These are phyloP conservation scores for Glycyrrhiza uralensis DNA, from an alignment of 306 rosid species.

Conservation along the genomic window DNA sequence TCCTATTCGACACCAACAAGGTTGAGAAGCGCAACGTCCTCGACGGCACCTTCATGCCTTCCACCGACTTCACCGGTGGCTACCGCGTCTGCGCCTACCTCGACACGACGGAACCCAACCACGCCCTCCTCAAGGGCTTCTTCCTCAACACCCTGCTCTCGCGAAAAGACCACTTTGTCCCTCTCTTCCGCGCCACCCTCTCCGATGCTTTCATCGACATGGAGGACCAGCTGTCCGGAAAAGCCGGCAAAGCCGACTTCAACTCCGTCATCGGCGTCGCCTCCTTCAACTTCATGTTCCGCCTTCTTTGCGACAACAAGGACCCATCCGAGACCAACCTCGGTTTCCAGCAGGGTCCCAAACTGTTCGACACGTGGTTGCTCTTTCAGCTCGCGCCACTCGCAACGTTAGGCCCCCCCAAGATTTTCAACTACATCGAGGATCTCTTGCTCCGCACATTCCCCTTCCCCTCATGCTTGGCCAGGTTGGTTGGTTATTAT, in stretches of 20 bases:
- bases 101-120: slow-evolving; percentile 59
- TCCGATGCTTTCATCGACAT: slow-evolving; percentile 31
- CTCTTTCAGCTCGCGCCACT: slow-evolving; percentile 51
- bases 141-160: slow-evolving; percentile 33
- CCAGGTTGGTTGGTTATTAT: too few species aligned
- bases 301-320: slow-evolving; percentile 34
- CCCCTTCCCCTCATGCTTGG: slow-evolving; percentile 41
- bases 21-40: slow-evolving; percentile 60
- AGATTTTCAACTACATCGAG: slow-evolving; percentile 46
- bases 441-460: slow-evolving; percentile 50
- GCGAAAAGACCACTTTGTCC: slow-evolving; percentile 37
- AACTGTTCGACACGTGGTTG: slow-evolving; percentile 42
- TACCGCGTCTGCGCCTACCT: slow-evolving; percentile 60
- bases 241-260: slow-evolving; percentile 16
- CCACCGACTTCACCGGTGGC: slow-evolving; percentile 64
- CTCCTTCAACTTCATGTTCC: slow-evolving; percentile 51
- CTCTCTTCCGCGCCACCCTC: slow-evolving; percentile 37
- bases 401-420: slow-evolving; percentile 36
- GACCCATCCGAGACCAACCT: slow-evolving; percentile 24
- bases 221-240: slow-evolving; percentile 22
- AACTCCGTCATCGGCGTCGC: slow-evolving; percentile 22
- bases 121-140: slow-evolving; percentile 41
- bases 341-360: slow-evolving; percentile 34
- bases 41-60: slow-evolving; percentile 84
- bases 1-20: slow-evolving; percentile 54